Conservation (phyloP, 495 filamentous ascomycete genomes). For the Penicillium bovifimosum region DNA sequence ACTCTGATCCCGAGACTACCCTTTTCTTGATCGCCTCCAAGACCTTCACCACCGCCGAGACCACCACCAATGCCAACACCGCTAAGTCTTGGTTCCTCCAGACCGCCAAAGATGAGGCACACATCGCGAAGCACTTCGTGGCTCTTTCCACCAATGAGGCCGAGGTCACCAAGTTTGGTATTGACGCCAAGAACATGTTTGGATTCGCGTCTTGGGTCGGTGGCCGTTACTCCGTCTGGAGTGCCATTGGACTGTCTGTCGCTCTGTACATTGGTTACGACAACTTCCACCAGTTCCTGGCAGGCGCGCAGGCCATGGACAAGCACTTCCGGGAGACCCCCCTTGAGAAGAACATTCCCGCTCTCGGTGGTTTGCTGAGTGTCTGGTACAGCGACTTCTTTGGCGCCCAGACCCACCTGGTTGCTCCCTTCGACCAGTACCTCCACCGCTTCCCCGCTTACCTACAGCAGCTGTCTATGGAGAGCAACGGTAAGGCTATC, state of each 20-base stretch:
- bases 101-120: conserved; percentile 63
- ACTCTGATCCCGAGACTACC: conserved; percentile 91
- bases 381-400: conserved; percentile 99
- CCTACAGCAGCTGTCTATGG: conserved; percentile 98
- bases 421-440: conserved; percentile 98
- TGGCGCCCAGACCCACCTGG: conserved; percentile 92
- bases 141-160: conserved; percentile 93
- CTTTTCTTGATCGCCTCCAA: conserved; percentile 97
- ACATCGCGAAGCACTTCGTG: conserved; percentile 97
- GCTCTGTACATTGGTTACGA: conserved; percentile 93
- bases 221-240: conserved; percentile 97
- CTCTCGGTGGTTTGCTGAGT: conserved; percentile 83
- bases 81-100: conserved; percentile 97
- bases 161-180: conserved; percentile 97
- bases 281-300: conserved; percentile 94
- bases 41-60: conserved; percentile 99
- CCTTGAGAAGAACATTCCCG: conserved; percentile 90
- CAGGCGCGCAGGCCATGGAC: conserved; percentile 96
- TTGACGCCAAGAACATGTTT: conserved; percentile 98
- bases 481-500: conserved; percentile 98
- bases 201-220: conserved; percentile 98
- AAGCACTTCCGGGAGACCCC: conserved; percentile 92
- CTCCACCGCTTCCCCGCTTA: conserved; percentile 98
- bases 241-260: conserved; percentile 92
- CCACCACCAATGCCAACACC: conserved; percentile 90